These are phyloP conservation scores for Zea luxurians DNA, from an alignment of 176 grass and related monocot species.

Conservation along the genomic window DNA sequence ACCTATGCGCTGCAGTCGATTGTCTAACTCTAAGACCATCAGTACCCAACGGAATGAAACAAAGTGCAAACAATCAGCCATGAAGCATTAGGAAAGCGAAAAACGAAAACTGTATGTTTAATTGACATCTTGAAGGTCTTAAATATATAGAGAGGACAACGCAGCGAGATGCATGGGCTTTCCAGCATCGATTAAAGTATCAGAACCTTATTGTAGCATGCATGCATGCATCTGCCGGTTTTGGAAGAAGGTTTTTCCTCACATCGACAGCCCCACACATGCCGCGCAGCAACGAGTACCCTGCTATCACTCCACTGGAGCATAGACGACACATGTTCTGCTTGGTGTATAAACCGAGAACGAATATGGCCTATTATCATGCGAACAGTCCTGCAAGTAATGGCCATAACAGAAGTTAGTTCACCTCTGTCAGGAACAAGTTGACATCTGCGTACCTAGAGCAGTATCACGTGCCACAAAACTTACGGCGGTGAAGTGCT, in stretches of 20 bases:
- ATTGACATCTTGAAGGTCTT: neutral
- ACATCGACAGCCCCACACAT: neutral
- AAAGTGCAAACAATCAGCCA: neutral
- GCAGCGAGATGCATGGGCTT: neutral
- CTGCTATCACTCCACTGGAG: slow-evolving; percentile 51
- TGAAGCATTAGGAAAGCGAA: neutral
- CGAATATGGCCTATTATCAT: slow-evolving; percentile 77
- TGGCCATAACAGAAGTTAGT: slow-evolving; percentile 9
- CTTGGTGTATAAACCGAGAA: slow-evolving; percentile 86
- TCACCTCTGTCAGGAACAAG: slow-evolving; percentile 23
- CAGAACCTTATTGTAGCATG: slow-evolving; percentile 29
- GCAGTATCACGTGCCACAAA: neutral
- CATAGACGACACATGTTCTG: slow-evolving; percentile 87
- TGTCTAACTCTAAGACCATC: neutral
- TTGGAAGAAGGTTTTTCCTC: slow-evolving; percentile 23
- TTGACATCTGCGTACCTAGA: neutral
- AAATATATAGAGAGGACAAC: neutral
- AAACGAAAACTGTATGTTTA: neutral
- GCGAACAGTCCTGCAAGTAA: slow-evolving; percentile 56
- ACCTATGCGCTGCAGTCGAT: neutral
- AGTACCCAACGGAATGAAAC: neutral
- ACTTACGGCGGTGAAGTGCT: slow-evolving; percentile 81
- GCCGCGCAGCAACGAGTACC: slow-evolving; percentile 18
- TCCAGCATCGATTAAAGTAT: neutral
- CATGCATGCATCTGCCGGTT: slow-evolving; percentile 27